phyloP scores from a whole-genome alignment of 805 yeast genomes.

The Isabelozyma pseudorhagii region DNA sequence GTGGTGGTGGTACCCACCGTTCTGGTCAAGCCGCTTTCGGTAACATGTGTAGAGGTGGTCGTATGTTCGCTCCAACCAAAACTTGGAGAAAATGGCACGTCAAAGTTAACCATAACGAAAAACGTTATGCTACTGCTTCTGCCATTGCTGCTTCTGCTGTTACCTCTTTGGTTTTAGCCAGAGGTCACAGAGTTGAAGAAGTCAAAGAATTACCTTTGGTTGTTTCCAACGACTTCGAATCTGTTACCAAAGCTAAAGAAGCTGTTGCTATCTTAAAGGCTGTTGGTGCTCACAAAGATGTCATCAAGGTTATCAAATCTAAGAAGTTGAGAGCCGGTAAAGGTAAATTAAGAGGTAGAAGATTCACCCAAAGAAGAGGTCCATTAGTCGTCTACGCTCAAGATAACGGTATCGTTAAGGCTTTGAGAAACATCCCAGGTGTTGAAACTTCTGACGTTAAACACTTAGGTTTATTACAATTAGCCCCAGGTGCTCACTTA shows the following conservation, averaged over 20 bases:
- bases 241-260: slow-evolving; percentile 94
- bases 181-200: slow-evolving; percentile 99
- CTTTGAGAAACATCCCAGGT: slow-evolving; percentile 99
- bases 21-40: slow-evolving; percentile 99
- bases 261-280: slow-evolving; percentile 98
- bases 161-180: slow-evolving; percentile 96
- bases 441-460: slow-evolving; percentile 94
- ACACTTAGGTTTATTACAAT: slow-evolving; percentile 92
- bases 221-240: slow-evolving; percentile 89
- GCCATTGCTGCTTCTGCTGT: slow-evolving; percentile 99
- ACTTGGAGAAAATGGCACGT: slow-evolving; percentile 99
- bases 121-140: slow-evolving; percentile 99
- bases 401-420: slow-evolving; percentile 97
- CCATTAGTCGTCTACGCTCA: slow-evolving; percentile 97
- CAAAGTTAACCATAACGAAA: slow-evolving; percentile 99
- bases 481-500: slow-evolving; percentile 99
- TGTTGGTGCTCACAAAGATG: slow-evolving; percentile 98
- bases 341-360: slow-evolving; percentile 99
- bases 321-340: slow-evolving; percentile 99
- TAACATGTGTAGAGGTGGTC: slow-evolving; percentile 99
- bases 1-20: slow-evolving; percentile 99
- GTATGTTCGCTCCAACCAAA: slow-evolving; percentile 99
- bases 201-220: slow-evolving; percentile 98
- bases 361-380: slow-evolving; percentile 99
- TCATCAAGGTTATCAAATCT: slow-evolving; percentile 96